Base-by-base conservation (phyloP, 768 basidiomycete genomes). In the Cystobasidium tubakii region DNA sequence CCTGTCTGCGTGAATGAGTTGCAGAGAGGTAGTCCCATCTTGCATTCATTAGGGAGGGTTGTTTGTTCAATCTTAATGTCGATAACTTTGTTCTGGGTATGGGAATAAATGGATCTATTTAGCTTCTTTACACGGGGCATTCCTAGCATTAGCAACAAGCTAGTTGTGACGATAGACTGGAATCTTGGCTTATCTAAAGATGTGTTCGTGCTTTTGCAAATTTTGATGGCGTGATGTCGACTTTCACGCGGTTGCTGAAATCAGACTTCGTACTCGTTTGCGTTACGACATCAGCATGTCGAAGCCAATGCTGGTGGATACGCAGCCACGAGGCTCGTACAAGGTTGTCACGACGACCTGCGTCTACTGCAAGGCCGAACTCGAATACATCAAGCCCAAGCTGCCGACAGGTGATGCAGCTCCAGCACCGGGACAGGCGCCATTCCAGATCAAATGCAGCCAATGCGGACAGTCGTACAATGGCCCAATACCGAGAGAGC, bases 361-460 rank as follows among this genome's bases (percentile, higher is more conserved):
- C 60, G 74, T 75, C 0, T 60, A 76, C 65, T 79, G 79, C 75
- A 72, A 74, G 29, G 60, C 72, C 2, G 31, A 60, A 21, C 44
- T 79, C 66, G 79, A 79, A 53, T 79, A 77, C 75, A 23, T 74
- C 31, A 21, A 89, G 0, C 82, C 80, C 0, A 86, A 88, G 0
- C 79, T 81, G 15, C 88, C 87, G 46, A 34, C 39, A 19, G 31
- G 21, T 55, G 54, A 55, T 53, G 23, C 29, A 6, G 36, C 57
- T 53, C 27, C 55, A n/a, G n/a, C 36, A n/a, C 81, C 84, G 21
- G 81, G 85, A 23, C 84, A 86, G 46, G 85, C 87, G 0, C 77
- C 88, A 3, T 85, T 92, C 10, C 85, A 85, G 74, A 81, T 93
- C 71, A 86, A 86, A 73, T 94, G 91, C 81, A 89, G 84, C 79